phyloP scores from a whole-genome alignment of 2,329 filamentous ascomycete species.

The Nakataea oryzae region DNA sequence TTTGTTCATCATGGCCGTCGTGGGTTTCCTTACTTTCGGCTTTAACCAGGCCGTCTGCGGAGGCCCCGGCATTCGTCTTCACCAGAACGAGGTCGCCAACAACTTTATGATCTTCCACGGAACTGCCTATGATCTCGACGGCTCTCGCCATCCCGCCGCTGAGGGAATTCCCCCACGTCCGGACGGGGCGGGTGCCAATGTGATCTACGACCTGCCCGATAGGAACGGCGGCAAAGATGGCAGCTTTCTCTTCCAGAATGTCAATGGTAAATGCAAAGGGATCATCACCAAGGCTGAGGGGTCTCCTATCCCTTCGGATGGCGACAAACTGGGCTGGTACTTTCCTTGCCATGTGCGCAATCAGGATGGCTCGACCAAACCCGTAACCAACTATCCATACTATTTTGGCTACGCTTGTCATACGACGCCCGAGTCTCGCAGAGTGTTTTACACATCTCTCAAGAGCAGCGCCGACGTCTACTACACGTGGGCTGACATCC shows the following conservation, averaged over 20 bases:
- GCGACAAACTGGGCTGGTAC: conserved; percentile 82
- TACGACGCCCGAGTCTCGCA: conserved; percentile 57
- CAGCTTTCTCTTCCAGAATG: conserved; percentile 96
- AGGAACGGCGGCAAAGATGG: conserved; percentile 84
- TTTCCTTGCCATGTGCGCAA: conserved; percentile 89
- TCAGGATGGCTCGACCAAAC: conserved; percentile 76
- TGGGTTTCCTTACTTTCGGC: conserved; percentile 93
- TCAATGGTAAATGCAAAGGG: conserved; percentile 92
- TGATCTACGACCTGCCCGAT: conserved; percentile 75
- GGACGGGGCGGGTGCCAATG: conserved; percentile 52
- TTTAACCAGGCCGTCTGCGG: conserved; percentile 87
- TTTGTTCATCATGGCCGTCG: conserved; percentile 71
- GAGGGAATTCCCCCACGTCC: conserved; percentile 55
- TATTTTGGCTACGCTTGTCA: conserved; percentile 88
- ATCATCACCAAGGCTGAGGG: conserved; percentile 62
- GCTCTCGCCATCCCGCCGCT: conserved; percentile 69
- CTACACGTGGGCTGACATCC: conserved; percentile 91
- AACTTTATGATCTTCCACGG: conserved; percentile 98
- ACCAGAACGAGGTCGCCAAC: conserved; percentile 66
- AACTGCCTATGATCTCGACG: conserved; percentile 71
- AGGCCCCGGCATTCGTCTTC: conserved; percentile 58
- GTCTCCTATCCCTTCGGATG: conserved; percentile 73
- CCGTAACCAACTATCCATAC: conserved; percentile 63
- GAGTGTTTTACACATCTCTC: conserved; percentile 64
- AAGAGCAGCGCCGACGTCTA: conserved; percentile 73